A percentile compares a stretch with the other conserved stretches of the same genome.
These are phyloP conservation scores for Stropharia rugosoannulata DNA, from an alignment of 768 basidiomycete species.

Conservation along the genomic window DNA sequence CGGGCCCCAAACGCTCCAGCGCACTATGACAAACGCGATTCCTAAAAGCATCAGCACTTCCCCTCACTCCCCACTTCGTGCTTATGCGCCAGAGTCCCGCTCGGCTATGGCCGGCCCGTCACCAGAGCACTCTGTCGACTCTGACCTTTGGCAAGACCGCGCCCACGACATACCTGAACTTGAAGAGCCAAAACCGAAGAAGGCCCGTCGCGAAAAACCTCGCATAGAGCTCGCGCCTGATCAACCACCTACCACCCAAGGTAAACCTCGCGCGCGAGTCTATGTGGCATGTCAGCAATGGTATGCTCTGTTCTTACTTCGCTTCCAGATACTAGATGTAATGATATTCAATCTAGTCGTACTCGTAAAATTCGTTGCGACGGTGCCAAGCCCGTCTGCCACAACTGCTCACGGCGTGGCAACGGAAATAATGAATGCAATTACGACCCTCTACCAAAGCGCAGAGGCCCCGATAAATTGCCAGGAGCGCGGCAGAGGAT, in stretches of 20 bases:
- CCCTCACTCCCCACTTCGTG: neutral
- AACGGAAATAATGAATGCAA: slow-evolving; percentile 47
- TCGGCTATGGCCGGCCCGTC: slow-evolving; percentile 16
- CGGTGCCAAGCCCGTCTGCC: slow-evolving; percentile 74
- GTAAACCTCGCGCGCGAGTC: slow-evolving; percentile 72
- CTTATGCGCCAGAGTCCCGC: slow-evolving; percentile 6
- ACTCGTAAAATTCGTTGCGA: slow-evolving; percentile 81
- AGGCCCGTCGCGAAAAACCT: slow-evolving; percentile 52
- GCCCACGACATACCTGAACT: neutral
- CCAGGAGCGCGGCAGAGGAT: slow-evolving; percentile 78
- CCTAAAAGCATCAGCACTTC: neutral
- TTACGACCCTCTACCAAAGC: slow-evolving; percentile 73
- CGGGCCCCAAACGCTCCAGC: neutral
- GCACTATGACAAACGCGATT: neutral
- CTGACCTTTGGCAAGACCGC: slow-evolving; percentile 19
- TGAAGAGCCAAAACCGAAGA: slow-evolving; percentile 29
- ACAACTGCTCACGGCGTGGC: slow-evolving; percentile 64
- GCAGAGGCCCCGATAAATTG: slow-evolving; percentile 76
- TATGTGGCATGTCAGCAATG: slow-evolving; percentile 82
- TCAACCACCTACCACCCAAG: slow-evolving; percentile 80
- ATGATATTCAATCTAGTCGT: slow-evolving; percentile 43
- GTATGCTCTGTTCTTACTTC: slow-evolving; percentile 34
- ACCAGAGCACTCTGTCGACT: slow-evolving; percentile 22
- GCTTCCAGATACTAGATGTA: neutral
- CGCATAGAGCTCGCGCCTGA: slow-evolving; percentile 69